These are phyloP conservation scores for Colletotrichum cordylinicola DNA, from an alignment of 2,329 filamentous ascomycete species.

Conservation along the genomic window DNA sequence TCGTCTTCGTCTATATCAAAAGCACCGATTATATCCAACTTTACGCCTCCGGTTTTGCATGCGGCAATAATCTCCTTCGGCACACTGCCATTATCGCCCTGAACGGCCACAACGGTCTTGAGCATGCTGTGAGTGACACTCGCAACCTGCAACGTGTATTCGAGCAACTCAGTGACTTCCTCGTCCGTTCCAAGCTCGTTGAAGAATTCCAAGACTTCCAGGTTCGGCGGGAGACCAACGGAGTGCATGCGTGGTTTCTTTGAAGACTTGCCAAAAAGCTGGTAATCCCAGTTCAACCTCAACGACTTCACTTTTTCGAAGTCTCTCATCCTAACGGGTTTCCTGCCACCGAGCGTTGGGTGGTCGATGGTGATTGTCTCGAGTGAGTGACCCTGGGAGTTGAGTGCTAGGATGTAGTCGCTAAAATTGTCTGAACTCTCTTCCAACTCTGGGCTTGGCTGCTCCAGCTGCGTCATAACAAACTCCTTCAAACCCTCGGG, in stretches of 20 bases:
- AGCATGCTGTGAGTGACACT: constrained; percentile 32
- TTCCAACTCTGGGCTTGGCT: constrained; percentile 46
- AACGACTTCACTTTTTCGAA: constrained; percentile 46
- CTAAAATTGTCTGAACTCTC: constrained; percentile 52
- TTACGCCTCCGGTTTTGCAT: constrained; percentile 36
- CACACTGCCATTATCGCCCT: constrained; percentile 34
- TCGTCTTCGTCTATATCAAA: constrained; percentile 24
- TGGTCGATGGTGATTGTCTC: constrained; percentile 52
- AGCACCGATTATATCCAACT: constrained; percentile 37
- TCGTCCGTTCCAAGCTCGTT: constrained; percentile 51
- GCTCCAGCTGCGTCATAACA: constrained; percentile 49
- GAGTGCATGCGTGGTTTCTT: constrained; percentile 50
- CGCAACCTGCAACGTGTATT: constrained; percentile 44
- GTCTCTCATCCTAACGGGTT: constrained; percentile 48
- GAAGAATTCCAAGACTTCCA: constrained; percentile 52
- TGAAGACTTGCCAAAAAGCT: constrained; percentile 51
- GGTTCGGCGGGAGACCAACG: constrained; percentile 50
- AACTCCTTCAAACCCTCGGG: constrained; percentile 51
- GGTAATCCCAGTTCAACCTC: constrained; percentile 52
- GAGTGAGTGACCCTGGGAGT: constrained; percentile 45
- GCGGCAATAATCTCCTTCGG: constrained; percentile 39
- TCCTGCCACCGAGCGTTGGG: constrained; percentile 42
- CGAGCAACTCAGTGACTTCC: constrained; percentile 50
- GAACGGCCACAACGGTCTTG: constrained; percentile 41
- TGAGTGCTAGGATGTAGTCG: constrained; percentile 51